Evolutionary conservation across 1,139 yeast genomes (phyloP).

Genomic region (Debaryomyces fabryi): DNA sequence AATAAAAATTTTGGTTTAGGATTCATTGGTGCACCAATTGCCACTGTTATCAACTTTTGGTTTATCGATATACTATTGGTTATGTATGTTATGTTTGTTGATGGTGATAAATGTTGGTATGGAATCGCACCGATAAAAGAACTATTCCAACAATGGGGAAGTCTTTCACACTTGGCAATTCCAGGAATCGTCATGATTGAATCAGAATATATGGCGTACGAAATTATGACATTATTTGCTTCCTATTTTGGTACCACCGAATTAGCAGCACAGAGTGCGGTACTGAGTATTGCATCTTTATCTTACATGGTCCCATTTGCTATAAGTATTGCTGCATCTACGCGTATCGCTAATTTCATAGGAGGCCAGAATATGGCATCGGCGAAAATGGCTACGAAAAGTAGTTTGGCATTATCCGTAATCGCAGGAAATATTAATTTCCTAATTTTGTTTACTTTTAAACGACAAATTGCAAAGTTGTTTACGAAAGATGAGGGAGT

Average conservation of each 20-base stretch:
- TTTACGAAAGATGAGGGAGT: constrained; percentile 77
- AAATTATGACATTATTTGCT: constrained; percentile 69
- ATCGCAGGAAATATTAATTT: constrained; percentile 62
- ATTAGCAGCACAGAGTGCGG: constrained; percentile 87
- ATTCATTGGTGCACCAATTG: constrained; percentile 72
- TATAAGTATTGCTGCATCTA: constrained; percentile 81
- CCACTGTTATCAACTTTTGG: constrained; percentile 73
- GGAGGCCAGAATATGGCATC: constrained; percentile 70
- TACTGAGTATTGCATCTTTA: constrained; percentile 77
- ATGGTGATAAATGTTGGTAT: constrained; percentile 75
- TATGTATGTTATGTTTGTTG: constrained; percentile 56
- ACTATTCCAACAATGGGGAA: constrained; percentile 62
- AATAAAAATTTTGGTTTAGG: constrained; percentile 61
- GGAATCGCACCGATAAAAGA: constrained; percentile 51
- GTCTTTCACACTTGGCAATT: constrained; percentile 58
- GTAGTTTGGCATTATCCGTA: constrained; percentile 64
- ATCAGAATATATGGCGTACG: constrained; percentile 75
- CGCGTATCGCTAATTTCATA: constrained; percentile 84
- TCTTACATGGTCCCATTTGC: constrained; percentile 90
- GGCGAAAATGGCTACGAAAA: constrained; percentile 66
- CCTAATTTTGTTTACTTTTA: constrained; percentile 50
- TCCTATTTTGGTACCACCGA: constrained; percentile 82
- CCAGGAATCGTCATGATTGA: constrained; percentile 78
- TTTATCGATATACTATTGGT: constrained; percentile 59
- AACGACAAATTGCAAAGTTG: constrained; percentile 59